Conservation (phyloP, 2,329 filamentous ascomycete genomes). For the Beauveria brongniartii region DNA sequence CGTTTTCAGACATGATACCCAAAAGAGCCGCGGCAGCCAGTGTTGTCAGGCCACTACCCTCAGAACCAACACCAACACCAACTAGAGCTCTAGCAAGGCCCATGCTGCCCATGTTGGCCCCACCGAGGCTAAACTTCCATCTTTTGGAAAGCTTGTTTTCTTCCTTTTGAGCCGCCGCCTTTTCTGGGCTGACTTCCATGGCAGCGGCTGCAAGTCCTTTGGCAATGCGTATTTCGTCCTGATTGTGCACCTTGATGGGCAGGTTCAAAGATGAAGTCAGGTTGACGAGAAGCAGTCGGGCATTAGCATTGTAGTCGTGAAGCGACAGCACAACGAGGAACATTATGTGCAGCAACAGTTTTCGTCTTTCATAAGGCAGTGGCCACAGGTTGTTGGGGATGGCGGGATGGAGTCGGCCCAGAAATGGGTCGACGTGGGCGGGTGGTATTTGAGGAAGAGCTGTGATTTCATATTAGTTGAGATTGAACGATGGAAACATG, state of each 20-base stretch:
- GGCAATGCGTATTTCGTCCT: constrained; percentile 69
- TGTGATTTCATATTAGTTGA: constrained; percentile 12
- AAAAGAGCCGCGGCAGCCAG: constrained; percentile 70
- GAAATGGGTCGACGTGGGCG: constrained; percentile 36
- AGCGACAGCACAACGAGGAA: constrained; percentile 67
- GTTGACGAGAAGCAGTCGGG: constrained; percentile 62
- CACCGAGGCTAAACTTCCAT: constrained; percentile 58
- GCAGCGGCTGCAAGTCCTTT: constrained; percentile 66
- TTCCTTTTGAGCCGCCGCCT: constrained; percentile 35
- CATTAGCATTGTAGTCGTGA: constrained; percentile 68
- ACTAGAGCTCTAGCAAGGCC: constrained; percentile 71
- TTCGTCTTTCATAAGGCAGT: constrained; percentile 52
- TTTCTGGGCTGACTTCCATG: constrained; percentile 32
- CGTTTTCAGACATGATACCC: constrained; percentile 71
- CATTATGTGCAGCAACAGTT: constrained; percentile 62
- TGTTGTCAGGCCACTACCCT: constrained; percentile 68
- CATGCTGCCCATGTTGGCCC: constrained; percentile 49
- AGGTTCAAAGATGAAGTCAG: constrained; percentile 65
- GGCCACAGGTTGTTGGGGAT: constrained; percentile 52
- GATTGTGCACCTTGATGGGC: constrained; percentile 52
- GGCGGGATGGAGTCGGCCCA: constrained; percentile 47
- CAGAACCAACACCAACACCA: constrained; percentile 68
- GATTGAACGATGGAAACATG: constrained; percentile 11
- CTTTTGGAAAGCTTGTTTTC: constrained; percentile 57
- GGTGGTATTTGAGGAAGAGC: constrained; percentile 33